These are phyloP conservation scores for Cordyceps javanica DNA, from an alignment of 2,329 filamentous ascomycete genomes.

Conservation along the genomic window DNA sequence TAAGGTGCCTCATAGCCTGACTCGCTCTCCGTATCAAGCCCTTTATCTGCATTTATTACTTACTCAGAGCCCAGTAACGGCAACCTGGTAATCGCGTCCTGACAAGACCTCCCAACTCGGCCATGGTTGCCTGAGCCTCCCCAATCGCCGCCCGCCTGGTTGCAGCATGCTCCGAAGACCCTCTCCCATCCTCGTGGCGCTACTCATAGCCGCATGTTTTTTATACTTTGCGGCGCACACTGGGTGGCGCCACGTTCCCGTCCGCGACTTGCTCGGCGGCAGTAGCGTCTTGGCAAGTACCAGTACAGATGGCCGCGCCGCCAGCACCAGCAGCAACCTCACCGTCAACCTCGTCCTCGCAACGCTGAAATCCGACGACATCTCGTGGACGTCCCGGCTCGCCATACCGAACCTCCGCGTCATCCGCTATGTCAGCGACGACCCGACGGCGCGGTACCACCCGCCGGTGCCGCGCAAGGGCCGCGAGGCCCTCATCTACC, in stretches of 20 bases:
- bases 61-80: no score
- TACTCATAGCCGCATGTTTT: neutral
- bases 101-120: neutral
- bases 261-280: neutral
- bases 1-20: no score
- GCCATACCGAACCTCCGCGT: constrained; percentile 27
- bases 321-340: constrained; percentile 12
- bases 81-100: neutral
- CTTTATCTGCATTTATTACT: no score
- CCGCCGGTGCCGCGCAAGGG: constrained; percentile 50
- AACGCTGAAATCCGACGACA: constrained; percentile 22
- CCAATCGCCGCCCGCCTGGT: no score
- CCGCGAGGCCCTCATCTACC: constrained; percentile 57
- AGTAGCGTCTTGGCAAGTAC: neutral
- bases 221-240: neutral
- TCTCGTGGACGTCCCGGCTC: constrained; percentile 24
- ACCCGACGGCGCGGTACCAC: constrained; percentile 38
- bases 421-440: constrained; percentile 44
- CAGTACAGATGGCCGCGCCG: no score
- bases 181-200: neutral
- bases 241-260: neutral
- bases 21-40: no score
- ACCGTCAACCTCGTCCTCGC: constrained; percentile 27
- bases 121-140: neutral
- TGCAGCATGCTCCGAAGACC: neutral